Evolutionary conservation across 2,329 filamentous ascomycete species (phyloP).

Genomic region (Ophiostoma populinum): DNA sequence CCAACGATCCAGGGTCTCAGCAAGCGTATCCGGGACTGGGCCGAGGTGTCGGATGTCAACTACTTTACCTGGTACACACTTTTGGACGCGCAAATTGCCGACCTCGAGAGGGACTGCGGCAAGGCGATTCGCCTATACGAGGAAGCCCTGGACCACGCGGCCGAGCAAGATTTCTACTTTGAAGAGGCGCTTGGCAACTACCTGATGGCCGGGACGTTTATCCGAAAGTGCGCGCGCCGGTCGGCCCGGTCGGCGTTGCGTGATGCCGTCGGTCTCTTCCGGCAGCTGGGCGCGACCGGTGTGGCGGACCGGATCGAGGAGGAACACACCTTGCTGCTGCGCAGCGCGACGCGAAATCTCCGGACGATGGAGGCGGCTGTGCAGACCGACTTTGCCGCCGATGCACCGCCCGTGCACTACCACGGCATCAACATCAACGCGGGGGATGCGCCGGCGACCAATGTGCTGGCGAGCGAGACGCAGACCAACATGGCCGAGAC

Average conservation of each 20-base stretch:
- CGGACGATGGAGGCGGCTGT: constrained; percentile 44
- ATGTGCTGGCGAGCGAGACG: constrained; percentile 18
- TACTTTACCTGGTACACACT: constrained; percentile 53
- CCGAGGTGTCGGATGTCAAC: constrained; percentile 48
- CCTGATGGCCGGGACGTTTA: constrained; percentile 54
- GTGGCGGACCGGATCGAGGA: constrained; percentile 51
- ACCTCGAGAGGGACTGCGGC: constrained; percentile 40
- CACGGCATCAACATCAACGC: constrained; percentile 20
- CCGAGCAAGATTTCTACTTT: constrained; percentile 47
- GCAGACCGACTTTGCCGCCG: constrained; percentile 50
- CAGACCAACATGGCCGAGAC: constrained; percentile 27
- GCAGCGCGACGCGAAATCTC: constrained; percentile 40
- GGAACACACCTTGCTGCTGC: constrained; percentile 49
- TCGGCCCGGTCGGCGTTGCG: constrained; percentile 52
- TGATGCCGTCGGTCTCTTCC: constrained; percentile 50
- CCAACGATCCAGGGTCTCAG: constrained; percentile 35
- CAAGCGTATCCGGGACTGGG: constrained; percentile 46
- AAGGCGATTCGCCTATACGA: constrained; percentile 49
- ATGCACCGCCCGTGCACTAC: constrained; percentile 34
- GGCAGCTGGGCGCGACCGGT: constrained; percentile 50
- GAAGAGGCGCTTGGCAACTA: constrained; percentile 61
- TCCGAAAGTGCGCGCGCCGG: constrained; percentile 45
- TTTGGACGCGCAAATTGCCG: constrained; percentile 50
- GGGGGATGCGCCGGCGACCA: constrained; percentile 25
- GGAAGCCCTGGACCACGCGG: constrained; percentile 51